phyloP scores from a whole-genome alignment of 2,329 filamentous ascomycete genomes.

The Trichoderma sp. region DNA sequence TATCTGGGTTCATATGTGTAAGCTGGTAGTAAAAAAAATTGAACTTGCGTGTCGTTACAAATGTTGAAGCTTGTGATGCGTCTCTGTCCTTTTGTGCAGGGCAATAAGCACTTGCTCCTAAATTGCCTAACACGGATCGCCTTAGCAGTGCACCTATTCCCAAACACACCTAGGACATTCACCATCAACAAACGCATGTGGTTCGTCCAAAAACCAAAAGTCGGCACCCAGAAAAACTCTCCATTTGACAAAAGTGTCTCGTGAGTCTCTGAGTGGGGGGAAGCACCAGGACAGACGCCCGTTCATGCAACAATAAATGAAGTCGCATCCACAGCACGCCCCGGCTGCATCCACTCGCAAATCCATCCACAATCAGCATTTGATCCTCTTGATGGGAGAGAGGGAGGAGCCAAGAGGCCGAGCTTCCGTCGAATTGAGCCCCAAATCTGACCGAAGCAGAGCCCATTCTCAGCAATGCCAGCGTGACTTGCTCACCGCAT shows the following conservation, averaged over 20 bases:
- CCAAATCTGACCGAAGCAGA: background rate
- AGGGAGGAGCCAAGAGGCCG: background rate
- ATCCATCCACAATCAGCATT: background rate
- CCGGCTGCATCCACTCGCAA: background rate
- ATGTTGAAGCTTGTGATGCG: background rate
- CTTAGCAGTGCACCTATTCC: background rate
- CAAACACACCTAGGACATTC: background rate
- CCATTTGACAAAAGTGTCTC: background rate
- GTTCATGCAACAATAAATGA: slow-evolving; percentile 11
- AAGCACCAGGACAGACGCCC: background rate
- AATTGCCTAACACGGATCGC: background rate
- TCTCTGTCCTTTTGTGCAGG: background rate
- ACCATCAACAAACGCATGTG: background rate
- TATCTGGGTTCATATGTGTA: background rate
- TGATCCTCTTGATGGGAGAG: background rate
- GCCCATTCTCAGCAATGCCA: background rate
- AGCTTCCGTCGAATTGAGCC: background rate
- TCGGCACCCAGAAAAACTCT: background rate
- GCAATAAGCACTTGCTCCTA: slow-evolving; percentile 3
- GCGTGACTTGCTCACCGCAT: background rate
- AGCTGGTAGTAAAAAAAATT: background rate
- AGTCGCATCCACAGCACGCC: slow-evolving; percentile 2
- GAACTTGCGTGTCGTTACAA: background rate
- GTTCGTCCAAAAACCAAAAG: background rate
- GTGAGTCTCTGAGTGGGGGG: background rate